phyloP scores from a whole-genome alignment of 345 rosid genomes.

The Sisymbrium irio region DNA sequence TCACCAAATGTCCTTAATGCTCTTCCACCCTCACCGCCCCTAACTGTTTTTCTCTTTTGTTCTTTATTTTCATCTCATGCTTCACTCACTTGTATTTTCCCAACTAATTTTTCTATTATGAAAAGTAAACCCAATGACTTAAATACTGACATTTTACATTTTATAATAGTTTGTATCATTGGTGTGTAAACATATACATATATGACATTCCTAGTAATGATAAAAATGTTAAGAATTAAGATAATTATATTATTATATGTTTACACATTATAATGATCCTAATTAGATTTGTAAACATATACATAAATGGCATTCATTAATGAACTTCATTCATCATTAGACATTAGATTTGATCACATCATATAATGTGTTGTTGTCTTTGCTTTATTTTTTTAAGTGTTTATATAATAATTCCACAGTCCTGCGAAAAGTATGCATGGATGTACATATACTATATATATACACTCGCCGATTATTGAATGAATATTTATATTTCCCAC shows the following conservation, averaged over 20 bases:
- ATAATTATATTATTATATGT: too few relatives aligned
- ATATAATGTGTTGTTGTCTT: neutral
- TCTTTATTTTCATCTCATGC: constrained; percentile 32
- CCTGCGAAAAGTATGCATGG: neutral
- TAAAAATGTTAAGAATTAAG: too few relatives aligned
- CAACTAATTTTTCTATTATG: neutral
- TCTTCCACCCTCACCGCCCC: constrained; percentile 29
- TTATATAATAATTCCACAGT: neutral
- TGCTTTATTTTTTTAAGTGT: neutral
- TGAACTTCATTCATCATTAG: too few relatives aligned
- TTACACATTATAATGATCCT: too few relatives aligned
- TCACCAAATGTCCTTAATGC: constrained; percentile 29
- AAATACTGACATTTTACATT: neutral
- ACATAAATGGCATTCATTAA: neutral
- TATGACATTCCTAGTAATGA: neutral
- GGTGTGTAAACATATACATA: neutral
- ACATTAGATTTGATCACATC: neutral
- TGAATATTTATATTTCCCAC: neutral
- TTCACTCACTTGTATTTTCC: constrained; percentile 18
- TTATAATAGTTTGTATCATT: neutral
- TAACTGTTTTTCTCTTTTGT: constrained; percentile 27
- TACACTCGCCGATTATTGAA: neutral
- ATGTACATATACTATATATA: neutral
- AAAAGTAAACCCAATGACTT: neutral
- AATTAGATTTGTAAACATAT: neutral